phyloP scores from a whole-genome alignment of 805 yeast species.

The Torulaspora microellipsoides region DNA sequence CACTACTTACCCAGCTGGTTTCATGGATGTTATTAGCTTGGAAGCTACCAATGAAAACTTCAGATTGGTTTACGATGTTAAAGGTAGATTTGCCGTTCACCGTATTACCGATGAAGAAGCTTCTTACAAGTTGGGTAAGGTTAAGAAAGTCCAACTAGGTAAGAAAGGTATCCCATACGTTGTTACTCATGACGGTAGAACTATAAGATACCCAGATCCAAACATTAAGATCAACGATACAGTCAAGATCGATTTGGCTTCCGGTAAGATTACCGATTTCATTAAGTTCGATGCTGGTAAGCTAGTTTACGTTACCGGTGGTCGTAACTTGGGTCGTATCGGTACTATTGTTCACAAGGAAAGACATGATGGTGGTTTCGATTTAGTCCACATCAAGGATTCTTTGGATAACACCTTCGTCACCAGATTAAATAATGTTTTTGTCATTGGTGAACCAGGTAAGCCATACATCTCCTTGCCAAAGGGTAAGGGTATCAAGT shows the following conservation, averaged over 20 bases:
- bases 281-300: slow-evolving; percentile 91
- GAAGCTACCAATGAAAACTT: slow-evolving; percentile 99
- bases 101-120: slow-evolving; percentile 99
- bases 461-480: slow-evolving; percentile 93
- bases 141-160: slow-evolving; percentile 96
- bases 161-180: slow-evolving; percentile 98
- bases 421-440: slow-evolving; percentile 89
- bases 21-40: slow-evolving; percentile 97
- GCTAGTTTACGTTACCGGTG: slow-evolving; percentile 92
- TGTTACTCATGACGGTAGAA: slow-evolving; percentile 99
- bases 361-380: slow-evolving; percentile 98
- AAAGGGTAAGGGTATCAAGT: slow-evolving; percentile 99
- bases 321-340: slow-evolving; percentile 97
- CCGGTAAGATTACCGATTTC: slow-evolving; percentile 89
- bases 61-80: slow-evolving; percentile 97
- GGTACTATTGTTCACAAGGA: slow-evolving; percentile 96
- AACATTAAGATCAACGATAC: slow-evolving; percentile 94
- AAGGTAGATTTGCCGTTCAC: slow-evolving; percentile 99
- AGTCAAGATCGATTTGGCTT: slow-evolving; percentile 91
- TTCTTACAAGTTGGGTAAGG: slow-evolving; percentile 96
- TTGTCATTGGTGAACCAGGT: slow-evolving; percentile 92
- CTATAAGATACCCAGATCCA: slow-evolving; percentile 99
- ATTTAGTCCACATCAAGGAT: slow-evolving; percentile 94
- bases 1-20: slow-evolving; percentile 98
- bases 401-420: slow-evolving; percentile 91